Evolutionary conservation across 768 basidiomycete genomes (phyloP).

Genomic region (Mycena belliarum): DNA sequence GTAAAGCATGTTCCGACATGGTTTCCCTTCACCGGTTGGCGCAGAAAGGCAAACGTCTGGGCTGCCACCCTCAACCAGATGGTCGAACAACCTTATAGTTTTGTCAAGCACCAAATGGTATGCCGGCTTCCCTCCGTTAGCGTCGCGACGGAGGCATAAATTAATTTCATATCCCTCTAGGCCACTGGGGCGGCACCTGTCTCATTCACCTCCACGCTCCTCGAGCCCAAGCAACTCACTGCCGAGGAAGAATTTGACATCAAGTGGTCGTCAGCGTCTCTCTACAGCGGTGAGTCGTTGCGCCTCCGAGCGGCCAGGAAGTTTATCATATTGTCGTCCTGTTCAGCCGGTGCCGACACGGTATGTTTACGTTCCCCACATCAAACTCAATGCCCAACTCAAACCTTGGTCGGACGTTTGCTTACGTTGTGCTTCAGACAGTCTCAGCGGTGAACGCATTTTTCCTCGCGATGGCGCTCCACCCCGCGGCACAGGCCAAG

Average conservation of each 20-base stretch:
- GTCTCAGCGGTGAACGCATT: slow-evolving; percentile 62
- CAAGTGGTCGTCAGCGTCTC: slow-evolving; percentile 65
- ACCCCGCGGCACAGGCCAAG: slow-evolving; percentile 56
- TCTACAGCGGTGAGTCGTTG: slow-evolving; percentile 47
- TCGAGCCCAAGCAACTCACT: slow-evolving; percentile 51
- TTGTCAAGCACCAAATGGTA: slow-evolving; percentile 66
- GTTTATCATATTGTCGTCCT: slow-evolving; percentile 1
- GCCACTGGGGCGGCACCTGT: slow-evolving; percentile 55
- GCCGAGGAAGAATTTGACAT: slow-evolving; percentile 61
- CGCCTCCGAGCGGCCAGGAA: background rate
- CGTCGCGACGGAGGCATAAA: slow-evolving; percentile 14
- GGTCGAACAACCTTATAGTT: slow-evolving; percentile 56
- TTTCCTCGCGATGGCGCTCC: slow-evolving; percentile 60
- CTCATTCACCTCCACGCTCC: slow-evolving; percentile 60
- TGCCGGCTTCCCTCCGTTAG: slow-evolving; percentile 15
- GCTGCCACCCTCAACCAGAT: slow-evolving; percentile 51
- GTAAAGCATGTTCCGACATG: slow-evolving; percentile 62
- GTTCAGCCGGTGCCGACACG: slow-evolving; percentile 56
- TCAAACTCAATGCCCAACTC: slow-evolving; percentile 9
- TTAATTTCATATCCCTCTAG: slow-evolving; percentile 33
- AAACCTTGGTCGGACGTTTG: slow-evolving; percentile 1
- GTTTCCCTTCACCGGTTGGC: slow-evolving; percentile 66
- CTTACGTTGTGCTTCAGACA: slow-evolving; percentile 40
- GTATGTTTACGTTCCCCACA: slow-evolving; percentile 32
- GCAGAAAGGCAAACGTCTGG: slow-evolving; percentile 54